Base-by-base conservation (phyloP, 225 moss, liverwort and hornwort species). In the Physcomitrellopsis africana region DNA sequence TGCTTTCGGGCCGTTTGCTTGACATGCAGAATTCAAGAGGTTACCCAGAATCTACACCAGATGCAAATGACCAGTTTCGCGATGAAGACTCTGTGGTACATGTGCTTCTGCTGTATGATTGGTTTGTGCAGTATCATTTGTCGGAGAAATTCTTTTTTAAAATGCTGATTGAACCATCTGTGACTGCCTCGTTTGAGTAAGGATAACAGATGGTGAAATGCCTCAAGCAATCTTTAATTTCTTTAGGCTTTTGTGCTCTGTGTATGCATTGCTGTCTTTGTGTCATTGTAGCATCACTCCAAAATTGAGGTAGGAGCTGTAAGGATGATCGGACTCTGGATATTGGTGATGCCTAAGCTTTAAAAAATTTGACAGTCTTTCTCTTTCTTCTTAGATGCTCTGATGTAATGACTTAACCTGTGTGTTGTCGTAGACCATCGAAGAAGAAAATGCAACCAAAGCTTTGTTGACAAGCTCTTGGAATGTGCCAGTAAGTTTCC, bases 401-500 rank as follows among this genome's bases (percentile, higher is more conserved):
- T 26, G 17, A 78, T 67, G 63, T 42, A 70, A 42, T 72, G 67
- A 78, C 42, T 29, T 53, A 17, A 45, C 15, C 24, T 77, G 45
- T 80, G 80, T 68, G 43, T 68, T 80, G 75, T 68, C 19, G 27
- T 59, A 80, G 78, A 37, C 9, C 19, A 3, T 44, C 10, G 81
- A 73, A 69, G 75, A 76, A 37, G 60, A 75, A 37, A 76, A 67
- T 67, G 73, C 8, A 11, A 70, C 61, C 52, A 63, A 68, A 19
- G 23, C 27, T 76, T 37, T 29, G 55, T 23, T 82, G 66, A 57
- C 19, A 43, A 70, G 65, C 13, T 20, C 73, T n/a, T 18, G 73
- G 59, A 63, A 75, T 29, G 88, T 88, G 67, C 88, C 88, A 64
- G 88, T 88, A 68, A 79, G 88, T 78, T 26, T 54, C 32, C 41